Conservation (phyloP, 768 basidiomycete genomes). For the Mycena indigotica region DNA sequence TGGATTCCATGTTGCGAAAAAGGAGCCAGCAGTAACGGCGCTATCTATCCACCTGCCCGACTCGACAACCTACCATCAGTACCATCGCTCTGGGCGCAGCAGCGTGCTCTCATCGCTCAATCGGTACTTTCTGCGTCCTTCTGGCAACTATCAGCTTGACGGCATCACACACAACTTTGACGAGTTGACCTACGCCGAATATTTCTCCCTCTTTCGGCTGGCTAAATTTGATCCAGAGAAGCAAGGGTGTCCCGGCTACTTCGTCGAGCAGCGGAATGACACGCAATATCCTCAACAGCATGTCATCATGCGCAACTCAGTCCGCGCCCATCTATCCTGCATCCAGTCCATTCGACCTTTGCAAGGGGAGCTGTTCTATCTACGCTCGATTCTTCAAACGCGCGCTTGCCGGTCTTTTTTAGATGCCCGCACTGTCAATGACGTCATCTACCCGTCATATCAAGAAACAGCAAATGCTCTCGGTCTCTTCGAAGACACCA, state of each 20-base stretch:
- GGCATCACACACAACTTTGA: background rate
- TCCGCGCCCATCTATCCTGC: slow-evolving; percentile 24
- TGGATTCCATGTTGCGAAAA: slow-evolving; percentile 35
- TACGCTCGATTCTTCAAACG: slow-evolving; percentile 31
- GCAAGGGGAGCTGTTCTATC: slow-evolving; percentile 37
- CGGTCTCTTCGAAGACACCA: no score
- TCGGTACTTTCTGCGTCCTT: slow-evolving; percentile 25
- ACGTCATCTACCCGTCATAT: no score
- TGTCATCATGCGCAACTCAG: background rate
- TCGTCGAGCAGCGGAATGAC: slow-evolving; percentile 3
- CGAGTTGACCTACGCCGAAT: background rate
- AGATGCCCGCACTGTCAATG: no score
- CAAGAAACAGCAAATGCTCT: no score
- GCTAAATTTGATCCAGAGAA: background rate
- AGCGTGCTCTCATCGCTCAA: slow-evolving; percentile 22
- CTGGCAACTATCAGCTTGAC: background rate
- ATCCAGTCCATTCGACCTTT: slow-evolving; percentile 28
- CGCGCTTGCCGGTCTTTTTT: background rate
- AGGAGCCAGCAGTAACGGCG: slow-evolving; percentile 35
- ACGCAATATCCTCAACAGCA: slow-evolving; percentile 5
- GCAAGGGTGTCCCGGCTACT: background rate
- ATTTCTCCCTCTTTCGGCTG: background rate
- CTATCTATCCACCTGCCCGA: slow-evolving; percentile 36
- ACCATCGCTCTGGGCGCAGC: slow-evolving; percentile 8
- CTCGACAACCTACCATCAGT: slow-evolving; percentile 24